phyloP scores from a whole-genome alignment of 495 filamentous ascomycete genomes.

The Neurospora sp. region DNA sequence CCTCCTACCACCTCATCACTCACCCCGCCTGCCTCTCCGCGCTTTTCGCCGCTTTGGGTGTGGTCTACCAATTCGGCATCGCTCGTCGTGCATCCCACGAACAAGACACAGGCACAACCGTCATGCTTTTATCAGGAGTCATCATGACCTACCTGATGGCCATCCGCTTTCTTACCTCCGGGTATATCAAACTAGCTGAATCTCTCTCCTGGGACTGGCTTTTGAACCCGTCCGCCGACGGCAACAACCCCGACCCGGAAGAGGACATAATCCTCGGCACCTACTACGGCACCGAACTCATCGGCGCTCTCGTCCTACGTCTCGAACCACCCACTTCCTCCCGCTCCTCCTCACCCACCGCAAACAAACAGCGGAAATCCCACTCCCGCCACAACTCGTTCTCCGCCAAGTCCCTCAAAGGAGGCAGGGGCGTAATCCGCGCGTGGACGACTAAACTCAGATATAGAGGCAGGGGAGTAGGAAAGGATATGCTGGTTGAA shows the following conservation, averaged over 20 bases:
- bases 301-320: constrained; percentile 34
- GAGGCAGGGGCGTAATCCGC: constrained; percentile 47
- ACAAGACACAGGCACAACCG: constrained; percentile 22
- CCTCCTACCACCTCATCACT: constrained; percentile 24
- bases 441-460: constrained; percentile 63
- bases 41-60: constrained; percentile 16
- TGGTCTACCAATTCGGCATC: constrained; percentile 27
- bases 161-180: constrained; percentile 31
- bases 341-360: not conserved
- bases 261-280: constrained; percentile 34
- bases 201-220: constrained; percentile 29
- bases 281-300: constrained; percentile 27
- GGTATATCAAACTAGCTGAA: constrained; percentile 31
- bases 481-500: constrained; percentile 54
- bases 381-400: not conserved
- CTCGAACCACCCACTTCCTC: constrained; percentile 19
- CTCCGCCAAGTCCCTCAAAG: constrained; percentile 9
- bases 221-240: constrained; percentile 1
- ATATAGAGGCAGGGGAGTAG: constrained; percentile 60
- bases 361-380: not conserved
- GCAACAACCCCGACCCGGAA: not conserved
- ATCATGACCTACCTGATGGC: constrained; percentile 30
- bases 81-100: not conserved
- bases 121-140: constrained; percentile 24
- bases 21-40: constrained; percentile 29